Conservation (phyloP, 2,329 filamentous ascomycete genomes). For the Sporothrix pseudoabietina region DNA sequence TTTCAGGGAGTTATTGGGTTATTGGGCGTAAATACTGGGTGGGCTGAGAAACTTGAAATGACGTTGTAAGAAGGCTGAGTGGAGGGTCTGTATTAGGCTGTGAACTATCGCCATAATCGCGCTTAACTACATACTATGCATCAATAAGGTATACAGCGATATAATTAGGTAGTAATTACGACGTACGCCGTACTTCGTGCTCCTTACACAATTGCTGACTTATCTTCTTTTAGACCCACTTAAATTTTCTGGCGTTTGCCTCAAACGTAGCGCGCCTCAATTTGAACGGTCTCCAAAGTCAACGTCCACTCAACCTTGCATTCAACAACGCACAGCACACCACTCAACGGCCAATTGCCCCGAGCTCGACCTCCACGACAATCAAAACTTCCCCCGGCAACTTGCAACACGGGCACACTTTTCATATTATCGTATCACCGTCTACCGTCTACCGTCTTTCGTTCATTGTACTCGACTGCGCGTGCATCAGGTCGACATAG, state of each 20-base stretch:
- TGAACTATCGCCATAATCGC: not conserved
- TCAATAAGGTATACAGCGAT: not conserved
- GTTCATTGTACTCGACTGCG: not conserved
- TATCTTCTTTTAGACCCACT: not conserved
- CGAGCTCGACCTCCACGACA: not conserved
- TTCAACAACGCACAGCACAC: not conserved
- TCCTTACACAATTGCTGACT: not conserved
- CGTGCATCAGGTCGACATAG: not conserved
- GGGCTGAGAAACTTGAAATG: not conserved
- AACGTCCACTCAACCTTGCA: not conserved
- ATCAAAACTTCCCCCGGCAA: not conserved
- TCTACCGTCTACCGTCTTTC: not conserved
- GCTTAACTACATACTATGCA: constrained; percentile 15
- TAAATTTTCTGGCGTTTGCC: constrained; percentile 21
- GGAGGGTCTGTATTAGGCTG: not conserved
- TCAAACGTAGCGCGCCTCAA: not conserved
- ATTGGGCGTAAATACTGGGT: not conserved
- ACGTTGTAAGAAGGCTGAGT: constrained; percentile 3
- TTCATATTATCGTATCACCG: not conserved
- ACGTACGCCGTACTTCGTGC: too few species aligned
- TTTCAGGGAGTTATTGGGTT: not conserved
- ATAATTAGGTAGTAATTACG: too few species aligned
- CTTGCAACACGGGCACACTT: not conserved
- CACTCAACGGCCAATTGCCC: not conserved
- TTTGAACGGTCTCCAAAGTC: not conserved